A percentile compares a stretch with the other conserved stretches of the same genome.
Evolutionary conservation across 306 rosid genomes (phyloP).

Genomic region (Vicia villosa): DNA sequence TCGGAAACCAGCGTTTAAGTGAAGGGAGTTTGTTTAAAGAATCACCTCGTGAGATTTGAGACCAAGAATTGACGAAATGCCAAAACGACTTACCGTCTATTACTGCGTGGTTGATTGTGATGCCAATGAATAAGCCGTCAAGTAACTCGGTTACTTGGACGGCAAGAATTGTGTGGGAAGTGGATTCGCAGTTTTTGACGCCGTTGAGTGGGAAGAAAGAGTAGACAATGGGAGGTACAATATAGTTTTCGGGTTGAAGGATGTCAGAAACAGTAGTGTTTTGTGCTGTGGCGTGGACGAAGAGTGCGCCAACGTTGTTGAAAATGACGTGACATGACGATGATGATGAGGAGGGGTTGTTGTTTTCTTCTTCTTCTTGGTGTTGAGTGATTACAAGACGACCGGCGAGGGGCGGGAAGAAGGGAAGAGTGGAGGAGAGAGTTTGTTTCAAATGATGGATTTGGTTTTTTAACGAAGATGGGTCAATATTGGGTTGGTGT

Average conservation of each 20-base stretch:
- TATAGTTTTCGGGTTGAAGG: background rate
- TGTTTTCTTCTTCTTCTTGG: background rate
- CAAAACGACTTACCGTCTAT: conserved; percentile 42
- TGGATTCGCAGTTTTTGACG: background rate
- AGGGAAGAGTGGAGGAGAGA: background rate
- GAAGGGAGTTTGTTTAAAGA: too few species aligned
- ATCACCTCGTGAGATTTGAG: conserved; percentile 45
- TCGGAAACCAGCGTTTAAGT: too few species aligned
- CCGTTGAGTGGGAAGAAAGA: background rate
- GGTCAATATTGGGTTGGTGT: too few species aligned
- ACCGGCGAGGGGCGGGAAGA: background rate
- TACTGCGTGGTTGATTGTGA: conserved; percentile 18
- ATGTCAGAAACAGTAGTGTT: background rate
- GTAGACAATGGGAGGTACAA: background rate
- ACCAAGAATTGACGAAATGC: conserved; percentile 27
- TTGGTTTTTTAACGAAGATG: background rate
- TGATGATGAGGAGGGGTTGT: too few species aligned
- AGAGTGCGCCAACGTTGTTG: background rate
- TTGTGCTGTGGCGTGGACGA: background rate
- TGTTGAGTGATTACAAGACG: background rate
- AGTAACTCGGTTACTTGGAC: background rate
- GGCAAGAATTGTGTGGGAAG: background rate
- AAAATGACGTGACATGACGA: background rate
- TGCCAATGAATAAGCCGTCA: background rate
- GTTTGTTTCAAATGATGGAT: conserved; percentile 16